Base-by-base conservation (phyloP, 805 yeast genomes). In the Nakazawaea laoshanensis region DNA sequence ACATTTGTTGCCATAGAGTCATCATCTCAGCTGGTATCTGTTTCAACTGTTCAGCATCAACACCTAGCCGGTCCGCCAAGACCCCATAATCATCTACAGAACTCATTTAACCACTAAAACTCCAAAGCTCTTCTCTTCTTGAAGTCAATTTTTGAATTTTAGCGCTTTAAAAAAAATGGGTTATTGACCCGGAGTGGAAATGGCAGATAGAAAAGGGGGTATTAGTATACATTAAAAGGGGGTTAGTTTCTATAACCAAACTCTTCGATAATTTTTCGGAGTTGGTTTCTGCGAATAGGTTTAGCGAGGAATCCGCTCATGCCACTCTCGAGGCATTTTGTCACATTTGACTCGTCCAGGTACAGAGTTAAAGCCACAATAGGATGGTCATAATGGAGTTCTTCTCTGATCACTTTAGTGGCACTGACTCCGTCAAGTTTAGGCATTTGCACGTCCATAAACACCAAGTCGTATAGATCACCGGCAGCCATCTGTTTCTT, bases 361-460 rank as follows among this genome's bases (percentile, higher is more conserved):
- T 82, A 89, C 1, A 96, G 97, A 0, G 97, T 88, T 35, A 89
- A 67, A 0, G 96, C 97, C 24, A 89, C 92, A 37, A 92, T 87
- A 0, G 96, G 96, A 5, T 71, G 69, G 1, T 51, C 50, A 48
- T 70, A 83, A 4, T 67, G 59, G 39, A 82, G 53, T 27, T 80
- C 77, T 12, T 63, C 56, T 28, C 96, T 64, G 22, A 89, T 80
- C 47, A 70, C 64, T 40, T 63, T 73, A 0, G 97, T 87, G 0
- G 96, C 95, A 17, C 75, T 63, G 19, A 88, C 59, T 3, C 98
- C 98, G 52, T 89, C 96, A 43, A 87, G 66, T 46, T 74, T 78
- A 4, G 95, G 95, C 95, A 85, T 85, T 53, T 86, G 95, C 32
- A 89, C 94, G 55, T 89, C 98, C 98, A 89, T 89, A 50, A 89